Base-by-base conservation (phyloP, 345 rosid genomes). In the Arabidopsis arenosa region DNA sequence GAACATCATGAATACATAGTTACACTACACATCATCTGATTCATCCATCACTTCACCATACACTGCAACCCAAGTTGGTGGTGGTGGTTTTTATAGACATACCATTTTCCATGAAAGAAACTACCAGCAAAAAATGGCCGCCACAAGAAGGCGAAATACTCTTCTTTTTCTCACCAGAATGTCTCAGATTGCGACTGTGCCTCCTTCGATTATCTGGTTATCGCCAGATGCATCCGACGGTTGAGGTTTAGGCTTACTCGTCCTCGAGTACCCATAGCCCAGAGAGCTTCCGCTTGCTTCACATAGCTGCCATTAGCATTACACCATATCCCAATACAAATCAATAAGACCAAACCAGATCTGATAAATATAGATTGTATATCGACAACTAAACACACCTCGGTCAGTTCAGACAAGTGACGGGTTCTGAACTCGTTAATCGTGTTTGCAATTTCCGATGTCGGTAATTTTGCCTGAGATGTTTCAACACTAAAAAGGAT, bases 351-450 rank as follows among this genome's bases (percentile, higher is more conserved):
- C 44, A 63, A 35, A 35, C 71, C 28, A 59, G 14, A 49, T 59
- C 36, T 9, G 21, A 6, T 17, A 32, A 5, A 21, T 41, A 44
- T 14, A 23, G 2, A 5, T 39, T 26, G 39, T 9, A 28, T 15
- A 67, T 66, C 30, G 7, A 53, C 49, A 33, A 58, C 40, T 21
- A 41, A 48, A 48, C 40, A 12, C 33, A 92, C 98, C 97, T 94
- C 97, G 17, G 97, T 77, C 18, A 94, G 92, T 79, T 95, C 99
- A 9, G 99, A 86, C 69, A 95, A 82, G 75, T 95, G 99, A 62
- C 97, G 99, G 39, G 90, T 83, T 79, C 98, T 90, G 75, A 89
- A 94, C 77, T 92, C 97, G 37, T 92, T 94, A 72, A 94, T 94
- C 35, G 98, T 87, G 45, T 92, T 84, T 41, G 96, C 93, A 21